Percentiles rank a stretch among this genome's conserved stretches.
Evolutionary conservation across 352 stramenopile species (phyloP).

Genomic region (Plasmopara viticola): DNA sequence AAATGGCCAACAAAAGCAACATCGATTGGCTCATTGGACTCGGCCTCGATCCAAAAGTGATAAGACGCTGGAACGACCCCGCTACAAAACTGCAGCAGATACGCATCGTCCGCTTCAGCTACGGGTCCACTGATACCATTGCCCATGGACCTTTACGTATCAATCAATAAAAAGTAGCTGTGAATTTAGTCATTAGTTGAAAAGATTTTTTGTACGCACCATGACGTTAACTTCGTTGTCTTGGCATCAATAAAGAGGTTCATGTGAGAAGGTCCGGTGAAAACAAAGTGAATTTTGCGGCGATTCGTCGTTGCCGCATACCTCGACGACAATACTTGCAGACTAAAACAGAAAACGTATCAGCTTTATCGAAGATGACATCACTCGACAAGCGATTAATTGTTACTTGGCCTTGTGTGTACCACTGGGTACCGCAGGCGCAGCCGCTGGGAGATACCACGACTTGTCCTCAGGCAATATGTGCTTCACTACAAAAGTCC

Average conservation of each 20-base stretch:
- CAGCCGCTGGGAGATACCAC: slow-evolving; percentile 52
- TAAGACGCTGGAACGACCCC: slow-evolving; percentile 49
- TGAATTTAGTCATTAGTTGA: not conserved
- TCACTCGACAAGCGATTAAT: not conserved
- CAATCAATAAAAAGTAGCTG: slow-evolving; percentile 4
- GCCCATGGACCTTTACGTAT: slow-evolving; percentile 49
- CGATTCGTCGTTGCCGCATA: slow-evolving; percentile 44
- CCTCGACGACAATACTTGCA: slow-evolving; percentile 56
- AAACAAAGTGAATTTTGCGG: slow-evolving; percentile 57
- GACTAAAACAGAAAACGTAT: slow-evolving; percentile 18
- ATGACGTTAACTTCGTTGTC: slow-evolving; percentile 56
- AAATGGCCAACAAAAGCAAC: slow-evolving; percentile 63
- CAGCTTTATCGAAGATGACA: not conserved
- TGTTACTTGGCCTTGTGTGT: slow-evolving; percentile 26
- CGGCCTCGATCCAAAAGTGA: slow-evolving; percentile 75
- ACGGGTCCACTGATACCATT: slow-evolving; percentile 53
- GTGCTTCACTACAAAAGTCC: slow-evolving; percentile 48
- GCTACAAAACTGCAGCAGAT: slow-evolving; percentile 71
- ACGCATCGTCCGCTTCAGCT: slow-evolving; percentile 51
- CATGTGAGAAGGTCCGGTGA: slow-evolving; percentile 59
- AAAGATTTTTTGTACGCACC: slow-evolving; percentile 24
- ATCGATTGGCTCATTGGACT: slow-evolving; percentile 40
- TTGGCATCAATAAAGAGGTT: slow-evolving; percentile 78
- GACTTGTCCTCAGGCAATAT: slow-evolving; percentile 62
- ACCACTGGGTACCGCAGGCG: slow-evolving; percentile 22